phyloP scores from a whole-genome alignment of 1,139 yeast genomes.

The Diutina rugosa region DNA sequence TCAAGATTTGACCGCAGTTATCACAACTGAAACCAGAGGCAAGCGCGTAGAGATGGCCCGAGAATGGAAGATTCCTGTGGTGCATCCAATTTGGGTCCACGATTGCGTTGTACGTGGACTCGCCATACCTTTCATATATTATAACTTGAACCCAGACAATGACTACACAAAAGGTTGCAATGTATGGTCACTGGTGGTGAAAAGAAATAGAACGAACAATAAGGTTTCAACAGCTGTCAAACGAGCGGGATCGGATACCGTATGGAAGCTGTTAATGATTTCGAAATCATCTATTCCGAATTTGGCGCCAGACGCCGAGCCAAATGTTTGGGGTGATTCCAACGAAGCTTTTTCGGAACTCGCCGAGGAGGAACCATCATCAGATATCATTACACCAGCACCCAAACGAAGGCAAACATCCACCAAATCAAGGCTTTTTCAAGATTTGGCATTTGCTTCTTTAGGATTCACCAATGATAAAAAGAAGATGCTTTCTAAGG shows the following conservation, averaged over 20 bases:
- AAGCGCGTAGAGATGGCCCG: constrained; percentile 49
- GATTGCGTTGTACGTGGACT: constrained; percentile 55
- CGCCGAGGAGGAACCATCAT: no score
- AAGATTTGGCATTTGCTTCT: background rate
- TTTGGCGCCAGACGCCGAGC: background rate
- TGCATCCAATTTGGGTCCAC: constrained; percentile 66
- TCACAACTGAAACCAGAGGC: constrained; percentile 43
- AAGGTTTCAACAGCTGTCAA: background rate
- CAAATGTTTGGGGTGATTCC: background rate
- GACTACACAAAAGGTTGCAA: constrained; percentile 37
- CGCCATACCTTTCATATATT: constrained; percentile 34
- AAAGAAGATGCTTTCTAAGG: background rate
- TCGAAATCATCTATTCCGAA: background rate
- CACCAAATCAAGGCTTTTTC: background rate
- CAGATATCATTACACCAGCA: background rate
- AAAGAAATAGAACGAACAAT: no score
- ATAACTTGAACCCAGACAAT: constrained; percentile 16
- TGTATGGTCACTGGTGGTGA: constrained; percentile 30
- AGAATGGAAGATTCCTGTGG: constrained; percentile 56
- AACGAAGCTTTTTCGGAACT: background rate
- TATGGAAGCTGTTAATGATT: background rate
- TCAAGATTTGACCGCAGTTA: constrained; percentile 34
- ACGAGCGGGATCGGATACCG: background rate
- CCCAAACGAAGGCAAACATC: background rate
- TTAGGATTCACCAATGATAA: background rate